Conservation (phyloP, 106 monocot genomes). For the Narthecium ossifragum region DNA sequence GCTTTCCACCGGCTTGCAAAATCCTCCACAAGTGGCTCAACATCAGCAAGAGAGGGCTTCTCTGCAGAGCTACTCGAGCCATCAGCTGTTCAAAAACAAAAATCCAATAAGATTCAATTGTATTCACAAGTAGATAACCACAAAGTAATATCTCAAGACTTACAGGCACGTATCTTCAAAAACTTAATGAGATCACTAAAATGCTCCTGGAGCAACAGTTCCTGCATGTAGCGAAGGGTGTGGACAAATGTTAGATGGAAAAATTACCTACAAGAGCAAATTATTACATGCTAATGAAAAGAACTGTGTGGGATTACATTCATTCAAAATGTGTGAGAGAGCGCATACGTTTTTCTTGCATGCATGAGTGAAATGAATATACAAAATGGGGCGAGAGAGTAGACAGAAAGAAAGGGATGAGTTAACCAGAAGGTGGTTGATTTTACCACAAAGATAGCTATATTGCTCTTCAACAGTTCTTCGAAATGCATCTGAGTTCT, state of each 20-base stretch:
- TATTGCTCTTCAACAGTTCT: conserved; percentile 90
- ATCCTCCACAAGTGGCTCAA: conserved; percentile 79
- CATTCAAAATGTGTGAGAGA: no score
- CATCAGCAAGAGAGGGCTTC: conserved; percentile 49
- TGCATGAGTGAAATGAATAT: no score
- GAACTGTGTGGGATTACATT: no score
- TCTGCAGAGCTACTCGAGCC: conserved; percentile 38
- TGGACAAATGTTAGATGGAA: no score
- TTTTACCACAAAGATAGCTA: conserved; percentile 90
- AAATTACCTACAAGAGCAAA: no score
- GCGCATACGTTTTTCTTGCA: no score
- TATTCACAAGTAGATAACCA: no score
- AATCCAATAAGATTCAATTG: background rate
- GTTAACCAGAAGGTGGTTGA: no score
- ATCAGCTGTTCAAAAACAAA: conserved; percentile 48
- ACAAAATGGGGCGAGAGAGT: no score
- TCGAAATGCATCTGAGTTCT: conserved; percentile 86
- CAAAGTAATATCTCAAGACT: conserved; percentile 11
- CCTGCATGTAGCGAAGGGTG: conserved; percentile 59
- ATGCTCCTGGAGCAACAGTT: conserved; percentile 90
- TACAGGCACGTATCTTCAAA: conserved; percentile 80
- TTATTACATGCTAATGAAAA: no score
- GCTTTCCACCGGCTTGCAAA: conserved; percentile 81
- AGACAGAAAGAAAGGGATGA: no score
- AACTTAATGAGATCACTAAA: conserved; percentile 85